These are phyloP conservation scores for Voacanga thouarsii DNA, from an alignment of 257 asterid species.

Conservation along the genomic window DNA sequence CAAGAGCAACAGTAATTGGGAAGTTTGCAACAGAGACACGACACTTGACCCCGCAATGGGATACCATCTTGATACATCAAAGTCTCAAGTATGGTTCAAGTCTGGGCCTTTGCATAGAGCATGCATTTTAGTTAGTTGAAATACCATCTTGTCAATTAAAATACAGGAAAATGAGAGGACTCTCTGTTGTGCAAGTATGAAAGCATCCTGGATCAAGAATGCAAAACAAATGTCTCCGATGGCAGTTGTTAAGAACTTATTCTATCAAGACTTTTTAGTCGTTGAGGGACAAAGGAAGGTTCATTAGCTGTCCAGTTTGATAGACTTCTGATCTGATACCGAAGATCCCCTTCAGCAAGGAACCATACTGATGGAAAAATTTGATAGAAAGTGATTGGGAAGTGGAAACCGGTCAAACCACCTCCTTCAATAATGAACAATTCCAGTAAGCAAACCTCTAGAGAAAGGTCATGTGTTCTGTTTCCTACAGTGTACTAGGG, in stretches of 20 bases:
- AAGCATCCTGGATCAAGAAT: neutral
- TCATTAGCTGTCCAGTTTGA: neutral
- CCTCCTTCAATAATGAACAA: neutral
- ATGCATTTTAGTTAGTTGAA: too few species aligned
- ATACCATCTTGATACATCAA: too few species aligned
- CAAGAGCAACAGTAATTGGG: too few species aligned
- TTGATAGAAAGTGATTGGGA: neutral
- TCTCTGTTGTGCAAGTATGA: too few species aligned
- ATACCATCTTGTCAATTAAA: too few species aligned
- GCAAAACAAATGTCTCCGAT: too few species aligned
- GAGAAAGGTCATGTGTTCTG: conserved; percentile 6
- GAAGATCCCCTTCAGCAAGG: neutral
- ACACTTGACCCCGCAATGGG: too few species aligned
- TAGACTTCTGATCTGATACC: neutral
- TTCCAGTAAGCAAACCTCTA: neutral
- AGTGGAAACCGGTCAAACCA: neutral
- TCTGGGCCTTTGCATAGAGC: too few species aligned
- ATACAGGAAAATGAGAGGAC: too few species aligned
- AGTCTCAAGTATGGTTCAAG: too few species aligned
- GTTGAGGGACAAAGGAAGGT: neutral
- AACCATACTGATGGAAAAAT: neutral
- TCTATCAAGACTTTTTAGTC: neutral
- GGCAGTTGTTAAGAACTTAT: too few species aligned
- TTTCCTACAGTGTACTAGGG: neutral
- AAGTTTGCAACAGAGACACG: too few species aligned